Evolutionary conservation across 2,329 filamentous ascomycete genomes (phyloP).

Genomic region (Neospermospora avenae): DNA sequence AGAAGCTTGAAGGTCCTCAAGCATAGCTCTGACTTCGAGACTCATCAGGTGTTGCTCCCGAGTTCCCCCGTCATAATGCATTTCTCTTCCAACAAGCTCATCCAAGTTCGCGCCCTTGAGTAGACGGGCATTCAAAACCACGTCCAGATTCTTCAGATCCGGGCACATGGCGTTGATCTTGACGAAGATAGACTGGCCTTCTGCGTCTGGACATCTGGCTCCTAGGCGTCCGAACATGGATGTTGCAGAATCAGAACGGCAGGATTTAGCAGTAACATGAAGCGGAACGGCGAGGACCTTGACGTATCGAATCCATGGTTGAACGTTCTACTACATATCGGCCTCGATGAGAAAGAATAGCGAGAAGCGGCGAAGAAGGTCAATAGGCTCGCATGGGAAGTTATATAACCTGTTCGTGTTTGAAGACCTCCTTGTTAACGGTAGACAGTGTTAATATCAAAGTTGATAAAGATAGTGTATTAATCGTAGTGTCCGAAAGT

Average conservation of each 20-base stretch:
- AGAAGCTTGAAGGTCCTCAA: no score
- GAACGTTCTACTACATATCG: neutral
- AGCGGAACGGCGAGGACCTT: neutral
- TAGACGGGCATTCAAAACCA: neutral
- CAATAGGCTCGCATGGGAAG: neutral
- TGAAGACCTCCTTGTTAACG: neutral
- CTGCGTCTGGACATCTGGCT: neutral
- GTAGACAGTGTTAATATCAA: constrained; percentile 1
- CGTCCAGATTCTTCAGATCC: constrained; percentile 1
- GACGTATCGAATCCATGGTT: neutral
- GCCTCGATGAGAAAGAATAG: neutral
- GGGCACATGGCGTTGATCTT: neutral
- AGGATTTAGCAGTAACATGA: neutral
- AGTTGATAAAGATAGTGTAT: constrained; percentile 8
- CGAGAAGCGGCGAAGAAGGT: neutral
- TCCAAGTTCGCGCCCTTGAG: neutral
- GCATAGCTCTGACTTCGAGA: no score
- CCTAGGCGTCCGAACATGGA: neutral
- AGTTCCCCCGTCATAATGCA: no score
- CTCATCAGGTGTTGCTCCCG: no score
- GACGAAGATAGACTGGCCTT: neutral
- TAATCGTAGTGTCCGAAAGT: neutral
- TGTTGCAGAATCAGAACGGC: neutral
- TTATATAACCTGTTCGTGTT: neutral
- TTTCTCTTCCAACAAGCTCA: neutral